Base-by-base conservation (phyloP, 192 early-diverging fungal genomes). In the Gryganskiella cystojenkinii region DNA sequence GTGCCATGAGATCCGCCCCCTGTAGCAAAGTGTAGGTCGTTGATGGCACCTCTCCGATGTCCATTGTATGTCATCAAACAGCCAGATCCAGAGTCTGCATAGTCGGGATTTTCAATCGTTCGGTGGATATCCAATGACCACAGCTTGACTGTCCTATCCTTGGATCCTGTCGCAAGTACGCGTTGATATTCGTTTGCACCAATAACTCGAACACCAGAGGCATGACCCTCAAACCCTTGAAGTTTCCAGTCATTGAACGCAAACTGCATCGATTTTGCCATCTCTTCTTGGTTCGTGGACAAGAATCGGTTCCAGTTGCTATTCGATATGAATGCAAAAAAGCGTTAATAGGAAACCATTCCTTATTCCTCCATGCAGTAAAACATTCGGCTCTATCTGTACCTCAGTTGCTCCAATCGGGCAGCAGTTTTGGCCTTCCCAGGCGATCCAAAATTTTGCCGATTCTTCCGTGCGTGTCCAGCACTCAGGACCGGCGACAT, bases 251-350 rank as follows among this genome's bases (percentile, higher is more conserved):
- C 88, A 42, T 89, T 89, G 44, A 89, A 89, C 2, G 84, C 83
- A 75, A 89, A 89, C 46, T 89, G 88, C 86, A 89, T 83, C 3
- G 81, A 82, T 31, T 89, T 89, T 2, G 88, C 85, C 88, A 89
- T 89, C 65, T 89, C 88, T 63, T 89, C 86, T 82, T 63, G 85
- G 64, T 89, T 89, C 19, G 88, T 89, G 0, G 86, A 89, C 56
- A 89, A 56, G 44, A 84, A 89, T 35, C 88, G 68, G 63, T 84
- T 87, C 88, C 88, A 89, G 42, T 89, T 89, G 37, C 87, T 89
- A 54, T 28, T 57, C 3, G 22, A 31, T 13, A 15, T 46, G 50
- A 33, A 35, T 27, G 24, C 37, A 37, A 24, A 11, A 19, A 33
- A 44, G 56, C 4, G 6, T n/a, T 3, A 24, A n/a, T 13, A 37